These are phyloP conservation scores for Leishmania tarentolae DNA, from an alignment of 208 protist genomes.

Conservation along the genomic window DNA sequence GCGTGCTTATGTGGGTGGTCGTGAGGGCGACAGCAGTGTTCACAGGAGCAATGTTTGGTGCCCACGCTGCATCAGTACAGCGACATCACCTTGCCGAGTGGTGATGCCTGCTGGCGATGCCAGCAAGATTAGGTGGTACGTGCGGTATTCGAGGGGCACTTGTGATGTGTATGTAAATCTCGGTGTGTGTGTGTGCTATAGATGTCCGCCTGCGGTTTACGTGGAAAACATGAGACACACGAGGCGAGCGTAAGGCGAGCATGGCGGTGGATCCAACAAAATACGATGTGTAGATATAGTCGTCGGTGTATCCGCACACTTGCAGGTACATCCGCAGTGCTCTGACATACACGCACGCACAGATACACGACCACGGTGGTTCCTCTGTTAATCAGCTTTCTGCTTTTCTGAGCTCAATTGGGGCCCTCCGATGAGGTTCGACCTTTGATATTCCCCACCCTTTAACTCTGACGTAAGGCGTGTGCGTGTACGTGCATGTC, in stretches of 20 bases:
- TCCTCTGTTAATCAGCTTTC: slow-evolving; percentile 29
- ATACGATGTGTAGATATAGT: background rate
- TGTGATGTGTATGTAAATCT: background rate
- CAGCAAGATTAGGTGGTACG: slow-evolving; percentile 20
- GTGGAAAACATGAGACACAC: background rate
- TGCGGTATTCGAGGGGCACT: background rate
- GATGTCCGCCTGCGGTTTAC: background rate
- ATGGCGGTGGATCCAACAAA: background rate
- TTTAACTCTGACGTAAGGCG: slow-evolving; percentile 43
- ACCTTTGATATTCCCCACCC: slow-evolving; percentile 36
- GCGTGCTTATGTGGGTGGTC: background rate
- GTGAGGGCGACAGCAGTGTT: background rate
- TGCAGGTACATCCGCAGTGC: no score
- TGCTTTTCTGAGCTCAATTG: slow-evolving; percentile 38
- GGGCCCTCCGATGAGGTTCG: slow-evolving; percentile 1
- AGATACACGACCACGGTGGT: background rate
- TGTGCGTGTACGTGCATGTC: background rate
- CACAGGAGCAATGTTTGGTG: background rate
- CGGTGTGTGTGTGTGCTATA: background rate
- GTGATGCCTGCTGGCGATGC: slow-evolving; percentile 44
- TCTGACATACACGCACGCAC: background rate
- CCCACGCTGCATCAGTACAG: slow-evolving; percentile 41
- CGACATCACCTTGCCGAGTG: slow-evolving; percentile 28
- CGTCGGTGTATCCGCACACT: background rate
- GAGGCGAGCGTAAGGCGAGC: background rate